These are phyloP conservation scores for Scedosporium aurantiacum DNA, from an alignment of 2,329 filamentous ascomycete genomes.

Conservation along the genomic window DNA sequence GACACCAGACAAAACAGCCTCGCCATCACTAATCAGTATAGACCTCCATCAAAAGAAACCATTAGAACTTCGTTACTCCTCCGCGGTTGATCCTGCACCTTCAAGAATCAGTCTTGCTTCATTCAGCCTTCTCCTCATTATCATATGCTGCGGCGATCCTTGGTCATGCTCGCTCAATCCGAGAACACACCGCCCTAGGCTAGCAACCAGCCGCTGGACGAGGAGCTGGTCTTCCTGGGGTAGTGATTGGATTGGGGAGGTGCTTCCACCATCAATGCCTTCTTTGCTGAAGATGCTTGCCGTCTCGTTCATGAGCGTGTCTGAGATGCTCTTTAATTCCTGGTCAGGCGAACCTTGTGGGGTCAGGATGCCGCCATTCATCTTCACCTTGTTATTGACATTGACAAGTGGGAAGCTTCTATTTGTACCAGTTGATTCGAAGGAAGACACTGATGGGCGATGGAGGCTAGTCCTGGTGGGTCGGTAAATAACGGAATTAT, in stretches of 20 bases:
- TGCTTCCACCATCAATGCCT: constrained; percentile 15
- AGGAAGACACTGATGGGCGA: constrained; percentile 45
- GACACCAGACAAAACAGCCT: too few relatives aligned
- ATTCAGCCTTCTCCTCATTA: constrained; percentile 63
- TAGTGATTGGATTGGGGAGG: constrained; percentile 35
- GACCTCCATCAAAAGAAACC: not conserved
- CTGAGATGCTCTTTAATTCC: constrained; percentile 35
- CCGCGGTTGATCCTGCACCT: constrained; percentile 26
- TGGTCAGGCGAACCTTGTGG: constrained; percentile 38
- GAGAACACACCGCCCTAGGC: constrained; percentile 48
- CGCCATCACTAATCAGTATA: too few relatives aligned
- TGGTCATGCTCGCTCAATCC: constrained; percentile 43
- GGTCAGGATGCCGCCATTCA: constrained; percentile 34
- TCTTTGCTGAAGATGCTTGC: constrained; percentile 28
- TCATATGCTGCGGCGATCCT: constrained; percentile 45
- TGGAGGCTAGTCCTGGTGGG: constrained; percentile 32
- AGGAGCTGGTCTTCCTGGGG: constrained; percentile 46
- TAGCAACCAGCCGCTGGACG: constrained; percentile 48
- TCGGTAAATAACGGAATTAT: constrained; percentile 28
- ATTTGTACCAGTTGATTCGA: constrained; percentile 47
- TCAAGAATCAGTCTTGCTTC: constrained; percentile 64
- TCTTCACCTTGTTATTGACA: constrained; percentile 26
- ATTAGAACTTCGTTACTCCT: not conserved
- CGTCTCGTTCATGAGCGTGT: constrained; percentile 37
- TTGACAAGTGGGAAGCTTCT: constrained; percentile 53